Base-by-base conservation (phyloP, 2,329 filamentous ascomycete genomes). In the Acrocalymma vagum region DNA sequence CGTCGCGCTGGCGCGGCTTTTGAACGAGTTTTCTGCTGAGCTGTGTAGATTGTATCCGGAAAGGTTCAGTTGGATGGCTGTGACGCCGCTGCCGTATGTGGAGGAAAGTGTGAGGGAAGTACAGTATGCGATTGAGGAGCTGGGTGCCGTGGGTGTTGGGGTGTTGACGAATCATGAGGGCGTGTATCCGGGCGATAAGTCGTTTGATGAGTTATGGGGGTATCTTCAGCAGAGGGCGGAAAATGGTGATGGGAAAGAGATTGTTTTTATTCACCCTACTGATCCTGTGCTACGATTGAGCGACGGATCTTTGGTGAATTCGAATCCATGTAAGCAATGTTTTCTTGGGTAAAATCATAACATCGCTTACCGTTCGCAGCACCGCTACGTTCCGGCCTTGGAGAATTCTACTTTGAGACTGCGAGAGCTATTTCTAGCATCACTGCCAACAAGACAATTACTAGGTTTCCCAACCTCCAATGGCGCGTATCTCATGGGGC, bases 371-470 rank as follows among this genome's bases (percentile, higher is more conserved):
- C 38, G 24, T 38, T 13, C 8, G 29, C 20, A 69, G 65, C 65
- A 29, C 62, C 64, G 2, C 49, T 69, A 2, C 58, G 65, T 5
- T 63, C 63, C 4, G 66, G 65, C 9, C 47, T 69, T 0, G 65
- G 63, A 5, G 66, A 70, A 18, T 68, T 70, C 35, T 70, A 70
- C 45, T 70, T 68, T 31, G 66, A 70, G 35, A 70, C 64, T 5
- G 66, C 65, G 2, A 51, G 66, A 8, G 65, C 65, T 13, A 55
- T 70, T 18, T 67, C 61, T 1, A 62, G 58, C 20, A 56, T 70
- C 10, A 69, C 62, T 0, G 64, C 65, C 5, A 49, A 48, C 7
- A 39, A 45, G 6, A 62, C 64, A 0, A 57, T 68, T 13, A 39
- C 57, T 26, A 58, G 54, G 16, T 65, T 53, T 38, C 63, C 62